phyloP scores from a whole-genome alignment of 208 protist genomes.

The Trypanosoma cruzi region DNA sequence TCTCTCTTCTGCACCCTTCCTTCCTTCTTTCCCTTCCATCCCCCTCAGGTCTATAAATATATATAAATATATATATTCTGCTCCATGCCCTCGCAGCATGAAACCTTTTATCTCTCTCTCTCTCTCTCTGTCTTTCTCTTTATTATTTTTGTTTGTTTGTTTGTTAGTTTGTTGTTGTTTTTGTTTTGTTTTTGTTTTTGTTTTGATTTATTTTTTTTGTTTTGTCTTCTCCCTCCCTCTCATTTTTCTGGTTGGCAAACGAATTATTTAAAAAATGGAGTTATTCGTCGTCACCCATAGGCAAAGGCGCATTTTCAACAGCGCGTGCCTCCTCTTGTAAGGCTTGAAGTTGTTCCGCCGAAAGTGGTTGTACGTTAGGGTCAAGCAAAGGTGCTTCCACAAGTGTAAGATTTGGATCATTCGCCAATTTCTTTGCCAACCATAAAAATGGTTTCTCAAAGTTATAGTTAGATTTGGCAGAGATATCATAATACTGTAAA shows the following conservation, averaged over 20 bases:
- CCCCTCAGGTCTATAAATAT: no score
- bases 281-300: slow-evolving; percentile 96
- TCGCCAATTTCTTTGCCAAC: slow-evolving; percentile 97
- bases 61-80: no score
- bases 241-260: neutral
- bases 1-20: no score
- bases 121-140: slow-evolving; percentile 2
- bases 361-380: slow-evolving; percentile 66
- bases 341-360: slow-evolving; percentile 73
- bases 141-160: neutral
- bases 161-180: neutral
- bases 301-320: slow-evolving; percentile 89
- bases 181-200: slow-evolving; percentile 15
- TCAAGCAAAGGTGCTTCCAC: slow-evolving; percentile 91
- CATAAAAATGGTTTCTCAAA: slow-evolving; percentile 99
- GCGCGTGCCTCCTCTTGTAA: slow-evolving; percentile 90
- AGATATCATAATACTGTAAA: slow-evolving; percentile 99
- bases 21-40: no score
- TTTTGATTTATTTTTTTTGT: slow-evolving; percentile 7
- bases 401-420: slow-evolving; percentile 96
- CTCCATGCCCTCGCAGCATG: neutral
- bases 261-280: neutral
- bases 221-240: neutral
- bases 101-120: neutral
- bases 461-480: slow-evolving; percentile 99